Base-by-base conservation (phyloP, 306 rosid species). In the Begonia loranthoides region DNA sequence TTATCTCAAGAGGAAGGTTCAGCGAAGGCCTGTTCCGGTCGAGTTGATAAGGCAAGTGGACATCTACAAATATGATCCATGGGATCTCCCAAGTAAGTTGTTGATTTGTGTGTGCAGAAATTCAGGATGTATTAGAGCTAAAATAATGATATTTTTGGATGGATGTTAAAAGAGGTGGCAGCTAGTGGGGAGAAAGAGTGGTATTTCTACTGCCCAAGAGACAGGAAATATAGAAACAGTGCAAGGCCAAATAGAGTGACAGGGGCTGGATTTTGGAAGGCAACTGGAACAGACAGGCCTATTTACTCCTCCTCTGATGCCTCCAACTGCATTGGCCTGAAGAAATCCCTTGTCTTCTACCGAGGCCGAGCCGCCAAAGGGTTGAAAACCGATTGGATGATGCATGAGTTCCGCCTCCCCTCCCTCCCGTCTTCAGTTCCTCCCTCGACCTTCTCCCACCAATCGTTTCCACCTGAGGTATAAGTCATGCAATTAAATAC, bases 401-500 rank as follows among this genome's bases (percentile, higher is more conserved):
- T 52, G 56, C 56, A 52, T 15, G 56, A 52, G 43, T 52, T 49
- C 15, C 52, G 52, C 52, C 52, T 49, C 6, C 53, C 53, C 9
- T 50, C 53, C 6, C 53, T 16, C 12, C 55, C 39, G 14, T 15
- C 22, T 51, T 51, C 39, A 4, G 17, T 6, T 12, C 62, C 74
- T 41, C 58, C 87, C 34, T 28, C 36, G 0, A 4, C 36, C 36
- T 28, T 28, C 9, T 28, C 36, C 6, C 36, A 28, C 36, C 36
- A 28, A 28, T 28, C 36, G 9, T 28, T 28, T 28, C 36, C 36
- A 28, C 36, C 36, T n/a, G n/a, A n/a, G n/a, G n/a, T n/a, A n/a
- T n/a, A n/a, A n/a, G n/a, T n/a, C n/a, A n/a, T n/a, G n/a, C n/a
- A n/a, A n/a, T n/a, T n/a, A n/a, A n/a, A n/a, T n/a, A n/a, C n/a